These are phyloP conservation scores for Blastocystis sp. DNA, from an alignment of 352 stramenopile species.

Conservation along the genomic window DNA sequence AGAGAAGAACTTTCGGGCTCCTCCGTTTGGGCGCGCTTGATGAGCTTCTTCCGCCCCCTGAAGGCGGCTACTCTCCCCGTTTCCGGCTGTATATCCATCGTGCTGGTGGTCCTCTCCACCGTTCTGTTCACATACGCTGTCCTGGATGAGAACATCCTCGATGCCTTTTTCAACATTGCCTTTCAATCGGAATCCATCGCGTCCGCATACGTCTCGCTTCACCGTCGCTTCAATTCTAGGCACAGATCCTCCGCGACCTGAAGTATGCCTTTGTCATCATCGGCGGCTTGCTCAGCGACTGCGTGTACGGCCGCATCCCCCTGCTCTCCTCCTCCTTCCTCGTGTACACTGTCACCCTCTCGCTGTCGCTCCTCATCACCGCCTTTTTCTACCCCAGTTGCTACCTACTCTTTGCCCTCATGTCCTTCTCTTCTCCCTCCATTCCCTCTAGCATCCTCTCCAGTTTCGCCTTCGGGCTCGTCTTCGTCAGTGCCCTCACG, in stretches of 20 bases:
- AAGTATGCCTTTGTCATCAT: slow-evolving; percentile 47
- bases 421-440: not conserved
- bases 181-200: slow-evolving; percentile 35
- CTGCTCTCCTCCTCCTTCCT: slow-evolving; percentile 40
- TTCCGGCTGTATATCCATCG: slow-evolving; percentile 2
- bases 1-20: not conserved
- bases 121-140: slow-evolving; percentile 23
- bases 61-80: not conserved
- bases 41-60: not conserved
- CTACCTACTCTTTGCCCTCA: slow-evolving; percentile 37
- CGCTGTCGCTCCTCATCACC: slow-evolving; percentile 3
- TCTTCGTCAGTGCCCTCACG: not conserved
- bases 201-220: slow-evolving; percentile 22
- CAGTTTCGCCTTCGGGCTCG: slow-evolving; percentile 34
- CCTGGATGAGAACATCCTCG: slow-evolving; percentile 35
- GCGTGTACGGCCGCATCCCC: slow-evolving; percentile 46
- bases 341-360: not conserved
- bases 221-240: not conserved
- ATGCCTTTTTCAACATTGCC: slow-evolving; percentile 50
- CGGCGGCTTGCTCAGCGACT: slow-evolving; percentile 39
- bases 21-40: not conserved
- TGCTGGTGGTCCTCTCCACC: slow-evolving; percentile 5
- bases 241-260: slow-evolving; percentile 49
- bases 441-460: slow-evolving; percentile 1
- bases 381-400: slow-evolving; percentile 23